Evolutionary conservation across 106 monocot species (phyloP).

Genomic region (Dioscorea zingiberensis): DNA sequence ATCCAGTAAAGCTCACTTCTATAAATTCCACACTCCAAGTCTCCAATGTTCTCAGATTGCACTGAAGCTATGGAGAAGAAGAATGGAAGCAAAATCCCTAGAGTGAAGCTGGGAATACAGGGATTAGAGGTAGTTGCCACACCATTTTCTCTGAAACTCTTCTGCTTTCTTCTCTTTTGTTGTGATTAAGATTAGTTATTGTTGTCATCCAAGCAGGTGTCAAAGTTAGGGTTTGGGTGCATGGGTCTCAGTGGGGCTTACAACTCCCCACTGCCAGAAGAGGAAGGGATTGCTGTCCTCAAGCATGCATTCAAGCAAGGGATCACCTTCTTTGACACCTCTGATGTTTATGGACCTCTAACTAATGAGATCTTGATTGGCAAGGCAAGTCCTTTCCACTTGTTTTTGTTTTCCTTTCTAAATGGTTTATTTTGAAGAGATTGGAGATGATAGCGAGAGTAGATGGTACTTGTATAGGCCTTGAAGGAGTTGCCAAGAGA

Average conservation of each 20-base stretch:
- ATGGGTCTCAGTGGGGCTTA: conserved; percentile 56
- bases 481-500: conserved; percentile 43
- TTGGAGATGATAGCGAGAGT: neutral
- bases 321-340: conserved; percentile 79
- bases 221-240: conserved; percentile 69
- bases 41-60: too few relatives aligned
- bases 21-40: too few relatives aligned
- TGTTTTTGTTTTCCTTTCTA: neutral
- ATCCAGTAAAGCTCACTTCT: too few relatives aligned
- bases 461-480: conserved; percentile 17
- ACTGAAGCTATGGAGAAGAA: too few relatives aligned
- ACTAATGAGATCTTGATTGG: conserved; percentile 39
- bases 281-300: conserved; percentile 45
- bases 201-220: conserved; percentile 17
- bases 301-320: conserved; percentile 53
- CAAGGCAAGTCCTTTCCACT: conserved; percentile 10
- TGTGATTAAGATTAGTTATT: too few relatives aligned
- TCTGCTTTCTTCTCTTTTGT: neutral
- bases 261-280: conserved; percentile 47
- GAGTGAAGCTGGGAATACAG: conserved; percentile 25
- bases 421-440: too few relatives aligned
- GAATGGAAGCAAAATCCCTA: conserved; percentile 1
- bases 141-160: too few relatives aligned
- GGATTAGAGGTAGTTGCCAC: conserved; percentile 31
- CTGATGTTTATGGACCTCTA: conserved; percentile 51